Base-by-base conservation (phyloP, 2,329 filamentous ascomycete genomes). In the Myotisia sp. region DNA sequence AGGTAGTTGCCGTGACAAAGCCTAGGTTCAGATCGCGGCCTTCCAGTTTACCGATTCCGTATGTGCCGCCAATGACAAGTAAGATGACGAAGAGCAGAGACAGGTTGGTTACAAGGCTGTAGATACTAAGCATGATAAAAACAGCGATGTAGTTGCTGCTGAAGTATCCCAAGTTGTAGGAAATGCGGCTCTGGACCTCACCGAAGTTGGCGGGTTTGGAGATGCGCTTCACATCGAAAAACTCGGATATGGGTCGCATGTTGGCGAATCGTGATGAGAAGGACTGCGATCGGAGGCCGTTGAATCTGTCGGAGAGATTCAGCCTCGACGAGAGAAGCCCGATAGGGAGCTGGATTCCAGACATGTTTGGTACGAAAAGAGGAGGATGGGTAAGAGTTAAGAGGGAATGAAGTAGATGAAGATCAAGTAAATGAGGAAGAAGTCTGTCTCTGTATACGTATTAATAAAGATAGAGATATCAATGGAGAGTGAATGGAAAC, bases 141-240 rank as follows among this genome's bases (percentile, higher is more conserved):
- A 95, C 74, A 44, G 81, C 79, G 47, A 81, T 79, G 71, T 98
- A 98, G 68, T 98, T 98, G 78, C 84, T 94, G 42, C 85, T 92
- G 70, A 92, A 98, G 67, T 95, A 80, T 58, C 80, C 76, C 45
- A 98, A 65, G 62, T 98, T 98, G 76, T 94, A 94, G 69, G 92
- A 92, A 64, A 93, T 77, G 45, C 87, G 76, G 48, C 79, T 85
- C 62, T 95, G 87, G 44, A 84, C 75, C 60, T 94, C 86, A 45
- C 66, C 67, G 51, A 95, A 94, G 65, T 92, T 92, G 54, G 73
- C 74, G 18, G 90, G 90, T 67, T 95, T 98, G 46, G 84, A 92
- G 37, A 98, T 52, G 47, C 86, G 84, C 74, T 94, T 94, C 64
- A 95, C 61, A 62, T 95, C 86, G 59, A 94, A 71, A 64, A 98